Base-by-base conservation (phyloP, 495 filamentous ascomycete genomes). In the Sphaerosporella brunnea region DNA sequence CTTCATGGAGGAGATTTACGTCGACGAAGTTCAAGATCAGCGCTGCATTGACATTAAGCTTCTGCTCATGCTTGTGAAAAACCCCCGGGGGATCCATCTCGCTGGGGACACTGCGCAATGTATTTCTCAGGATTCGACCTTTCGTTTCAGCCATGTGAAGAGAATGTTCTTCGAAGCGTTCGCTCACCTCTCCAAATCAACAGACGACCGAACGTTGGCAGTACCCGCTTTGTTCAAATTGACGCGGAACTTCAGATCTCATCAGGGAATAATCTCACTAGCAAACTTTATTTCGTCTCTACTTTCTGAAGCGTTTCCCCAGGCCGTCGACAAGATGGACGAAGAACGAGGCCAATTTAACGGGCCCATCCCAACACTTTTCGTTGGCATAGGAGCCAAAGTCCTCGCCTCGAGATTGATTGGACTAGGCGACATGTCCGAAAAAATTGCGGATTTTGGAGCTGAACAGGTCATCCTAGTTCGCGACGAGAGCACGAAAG, bases 1-100 rank as follows among this genome's bases (percentile, higher is more conserved):
- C 2, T 51, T 55, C 0, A 63, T 69, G 45, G 64, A 69, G 10
- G 67, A 69, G 34, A 45, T 69, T 13, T 69, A 68, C 34, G 56
- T 69, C 19, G 67, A 69, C 32, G 64, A 69, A 36, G 62, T 69
- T 5, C 67, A 69, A 47, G 67, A 69, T 47, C 60, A 65, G 28
- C 60, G 64, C 13, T 48, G 53, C 9, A 23, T 68, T 0, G 67
- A 69, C 19, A 55, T 69, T 5, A 54, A 56, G 7, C 47, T 69
- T 20, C 50, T 69, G 5, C 36, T 69, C 3, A 58, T 40, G 24
- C 51, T 68, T 13, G 47, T 68, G 4, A 53, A 51, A 19, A 60
- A 62, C 21, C 55, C 51, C 9, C 52, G 61, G 20, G 63, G 55
- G 0, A 64, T 69, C 40, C 67, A 69, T 53, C 60, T 67, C 18